Evolutionary conservation across 1,284 basidiomycete species (phyloP).

Genomic region (Ustilago loliicola): DNA sequence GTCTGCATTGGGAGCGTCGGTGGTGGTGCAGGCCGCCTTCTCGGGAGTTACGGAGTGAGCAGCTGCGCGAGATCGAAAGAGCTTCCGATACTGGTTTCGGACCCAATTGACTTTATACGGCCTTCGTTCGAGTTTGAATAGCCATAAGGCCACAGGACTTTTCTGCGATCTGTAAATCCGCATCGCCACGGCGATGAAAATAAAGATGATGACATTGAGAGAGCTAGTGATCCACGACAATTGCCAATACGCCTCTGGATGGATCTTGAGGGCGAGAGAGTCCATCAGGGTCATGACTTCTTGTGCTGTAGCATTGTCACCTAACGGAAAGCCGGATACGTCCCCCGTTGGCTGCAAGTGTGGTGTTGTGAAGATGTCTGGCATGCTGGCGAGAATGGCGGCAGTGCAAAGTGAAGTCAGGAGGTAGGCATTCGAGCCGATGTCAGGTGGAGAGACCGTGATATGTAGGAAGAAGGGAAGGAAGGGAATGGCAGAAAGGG

Average conservation of each 20-base stretch:
- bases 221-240: slow-evolving; percentile 20
- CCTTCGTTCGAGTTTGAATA: slow-evolving; percentile 25
- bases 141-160: slow-evolving; percentile 28
- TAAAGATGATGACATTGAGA: slow-evolving; percentile 18
- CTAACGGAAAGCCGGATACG: slow-evolving; percentile 18
- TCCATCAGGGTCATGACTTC: slow-evolving; percentile 30
- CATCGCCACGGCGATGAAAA: slow-evolving; percentile 23
- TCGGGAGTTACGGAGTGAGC: neutral
- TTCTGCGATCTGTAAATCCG: slow-evolving; percentile 21
- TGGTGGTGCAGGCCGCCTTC: neutral
- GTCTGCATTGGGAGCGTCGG: neutral
- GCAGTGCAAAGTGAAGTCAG: neutral
- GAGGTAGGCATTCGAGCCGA: neutral
- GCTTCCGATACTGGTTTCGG: neutral
- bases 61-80: too few relatives aligned
- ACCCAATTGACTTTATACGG: slow-evolving; percentile 13
- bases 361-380: neutral
- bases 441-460: neutral
- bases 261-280: slow-evolving; percentile 23
- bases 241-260: slow-evolving; percentile 30
- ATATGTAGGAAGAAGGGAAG: neutral
- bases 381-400: neutral
- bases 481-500: neutral
- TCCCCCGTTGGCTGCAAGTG: neutral
- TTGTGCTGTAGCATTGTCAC: slow-evolving; percentile 12